Evolutionary conservation across 2,329 filamentous ascomycete species (phyloP), one percentile per base, ranked within the genome.

Genomic region (Verticillium nonalfalfae): DNA sequence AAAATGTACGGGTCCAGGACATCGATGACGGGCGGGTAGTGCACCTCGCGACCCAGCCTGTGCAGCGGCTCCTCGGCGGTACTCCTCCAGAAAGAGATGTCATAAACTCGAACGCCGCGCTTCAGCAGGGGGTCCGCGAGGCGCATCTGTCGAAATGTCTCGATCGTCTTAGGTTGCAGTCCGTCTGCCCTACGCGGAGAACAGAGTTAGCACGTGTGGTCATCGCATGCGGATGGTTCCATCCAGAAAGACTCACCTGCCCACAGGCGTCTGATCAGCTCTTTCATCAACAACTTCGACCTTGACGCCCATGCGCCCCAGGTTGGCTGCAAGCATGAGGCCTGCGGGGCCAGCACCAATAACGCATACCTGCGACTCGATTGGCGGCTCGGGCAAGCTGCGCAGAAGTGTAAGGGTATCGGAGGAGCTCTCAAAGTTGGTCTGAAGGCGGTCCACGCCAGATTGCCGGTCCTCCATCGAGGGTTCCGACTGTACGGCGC

Each of bases 91-190:
- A 91, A 91, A 54, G 85, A 81, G 63, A 92, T 91, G 69, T 92
- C 89, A 73, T 89, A 90, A 55, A 92, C 85, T 56, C 84, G 85
- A 58, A 88, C 88, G 35, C 87, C 89, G 67, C 86, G 83, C 64
- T 84, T 83, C 52, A 92, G 73, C 35, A 92, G 73, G 1, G 83
- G 78, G 65, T 91, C 88, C n/a, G 85, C 87, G n/a, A 91, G 75
- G 38, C 88, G 80, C 78, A 92, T 85, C 74, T 91, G 89, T 64
- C 85, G 83, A 67, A 91, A 83, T 0, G 89, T 92, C 76, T 92
- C 89, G 68, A 93, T 90, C 1, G 88, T 89, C 75, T 92, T 92
- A 55, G 89, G 89, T 69, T 92, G 89, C 59, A 92, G 77, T 50
- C 89, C 89, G 72, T 92, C 90, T 64, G 88, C 88, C 71, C 81